Evolutionary conservation across 495 filamentous ascomycete genomes (phyloP), one percentile per base, ranked within the genome.

Genomic region (Neurospora cerealis): DNA sequence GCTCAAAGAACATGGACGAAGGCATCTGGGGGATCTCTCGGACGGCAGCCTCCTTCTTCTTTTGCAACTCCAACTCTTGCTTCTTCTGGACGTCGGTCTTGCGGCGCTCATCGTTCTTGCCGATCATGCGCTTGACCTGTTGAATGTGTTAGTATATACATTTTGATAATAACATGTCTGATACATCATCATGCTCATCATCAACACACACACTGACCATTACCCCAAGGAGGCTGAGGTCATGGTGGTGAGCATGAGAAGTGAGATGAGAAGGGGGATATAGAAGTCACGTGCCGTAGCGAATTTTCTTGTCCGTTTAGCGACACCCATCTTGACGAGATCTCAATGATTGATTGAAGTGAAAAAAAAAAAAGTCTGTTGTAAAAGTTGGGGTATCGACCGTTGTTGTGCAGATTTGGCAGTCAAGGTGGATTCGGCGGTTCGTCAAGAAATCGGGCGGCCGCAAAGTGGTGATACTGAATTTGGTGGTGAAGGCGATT

Each of bases 1-100:
- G 93, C 76, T 93, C 88, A 85, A 97, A 98, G 90, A 98, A 99
- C 83, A 99, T 91, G 69, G 89, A 87, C 9, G 94, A 94, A 8
- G 95, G 91, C 71, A 92, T 90, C 82, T 95, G 91, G 13, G 91
- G 88, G 41, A 93, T 88, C 83, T 93, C 91, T 44, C 91, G 91
- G 13, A 92, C 84, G 40, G 89, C 79, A 41, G 89, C 87, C 70
- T 79, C 73, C 83, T 83, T 73, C 89, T 90, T 79, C 78, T 89
- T 90, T 78, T 89, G 88, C 77, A 85, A 83, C 71, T 83, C 86
- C 73, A 84, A 81, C 41, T 82, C 76, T 41, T 71, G 80, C 73
- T 90, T 77, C 75, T 89, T 89, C 76, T 89, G 87, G 75, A 86
- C 80, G 54, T 91, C 89, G 40, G 82, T 82, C 76, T 89, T 89